These are phyloP conservation scores for Umbelopsis isabellina DNA, from an alignment of 192 early-diverging fungal species.

Conservation along the genomic window DNA sequence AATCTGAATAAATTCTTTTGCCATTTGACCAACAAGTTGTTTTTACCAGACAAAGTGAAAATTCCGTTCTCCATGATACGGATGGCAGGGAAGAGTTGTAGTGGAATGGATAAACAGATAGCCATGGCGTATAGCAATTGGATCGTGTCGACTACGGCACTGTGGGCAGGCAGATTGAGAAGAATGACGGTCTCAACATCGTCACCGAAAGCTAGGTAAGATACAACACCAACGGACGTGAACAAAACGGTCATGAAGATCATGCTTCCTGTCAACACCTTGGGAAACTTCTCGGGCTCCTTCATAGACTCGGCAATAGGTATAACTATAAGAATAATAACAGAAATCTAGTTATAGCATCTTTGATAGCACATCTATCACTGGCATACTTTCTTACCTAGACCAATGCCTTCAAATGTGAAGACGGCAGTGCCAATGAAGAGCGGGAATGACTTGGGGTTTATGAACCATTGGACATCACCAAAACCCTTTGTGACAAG, in stretches of 20 bases:
- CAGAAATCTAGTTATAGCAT: background rate
- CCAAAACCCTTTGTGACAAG: conserved; percentile 69
- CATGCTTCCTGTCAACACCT: conserved; percentile 72
- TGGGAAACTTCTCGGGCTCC: conserved; percentile 75
- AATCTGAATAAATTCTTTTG: conserved; percentile 75
- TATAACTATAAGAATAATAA: conserved; percentile 51
- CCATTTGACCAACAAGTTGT: conserved; percentile 69
- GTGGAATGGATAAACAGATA: conserved; percentile 85
- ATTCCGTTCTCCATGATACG: conserved; percentile 79
- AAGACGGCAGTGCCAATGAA: conserved; percentile 96
- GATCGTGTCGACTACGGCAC: conserved; percentile 59
- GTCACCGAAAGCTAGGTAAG: conserved; percentile 82
- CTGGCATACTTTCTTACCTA: conserved; percentile 44
- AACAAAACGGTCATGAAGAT: conserved; percentile 72
- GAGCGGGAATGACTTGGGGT: conserved; percentile 78
- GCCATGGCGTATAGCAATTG: conserved; percentile 86
- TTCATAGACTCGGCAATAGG: conserved; percentile 82
- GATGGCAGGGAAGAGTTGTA: conserved; percentile 85
- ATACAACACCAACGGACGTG: conserved; percentile 70
- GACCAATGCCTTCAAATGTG: conserved; percentile 86
- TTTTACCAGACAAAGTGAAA: conserved; percentile 71
- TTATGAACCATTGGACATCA: conserved; percentile 73
- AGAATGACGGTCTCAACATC: conserved; percentile 84
- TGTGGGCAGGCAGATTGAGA: conserved; percentile 74
- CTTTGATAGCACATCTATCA: no score